Evolutionary conservation across 192 early-diverging fungal genomes (phyloP).

Genomic region (Mortierella alpina): DNA sequence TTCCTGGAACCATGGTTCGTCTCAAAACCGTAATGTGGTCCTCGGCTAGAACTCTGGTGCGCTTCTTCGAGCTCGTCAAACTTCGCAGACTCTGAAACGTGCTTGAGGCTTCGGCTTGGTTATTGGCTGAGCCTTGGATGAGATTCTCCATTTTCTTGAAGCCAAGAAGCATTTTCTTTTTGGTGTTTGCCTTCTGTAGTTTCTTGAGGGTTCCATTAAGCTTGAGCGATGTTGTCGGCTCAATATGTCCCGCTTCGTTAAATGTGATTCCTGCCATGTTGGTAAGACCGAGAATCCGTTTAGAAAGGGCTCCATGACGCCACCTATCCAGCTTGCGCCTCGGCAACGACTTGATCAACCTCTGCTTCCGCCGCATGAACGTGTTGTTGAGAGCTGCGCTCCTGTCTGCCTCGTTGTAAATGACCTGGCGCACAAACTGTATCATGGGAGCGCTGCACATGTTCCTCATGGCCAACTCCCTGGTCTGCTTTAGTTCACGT

Average conservation of each 20-base stretch:
- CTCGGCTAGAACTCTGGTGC: conserved; percentile 11
- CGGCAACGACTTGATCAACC: conserved; percentile 7
- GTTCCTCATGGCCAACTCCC: conserved; percentile 23
- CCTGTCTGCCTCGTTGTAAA: conserved; percentile 24
- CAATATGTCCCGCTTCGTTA: conserved; percentile 49
- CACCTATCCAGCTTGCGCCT: conserved; percentile 10
- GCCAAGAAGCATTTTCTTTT: not conserved
- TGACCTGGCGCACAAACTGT: conserved; percentile 27
- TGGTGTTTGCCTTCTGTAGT: conserved; percentile 10
- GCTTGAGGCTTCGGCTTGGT: not conserved
- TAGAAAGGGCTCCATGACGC: conserved; percentile 2
- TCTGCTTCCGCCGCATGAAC: conserved; percentile 11
- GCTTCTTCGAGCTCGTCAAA: conserved; percentile 21
- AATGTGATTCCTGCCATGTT: conserved; percentile 16
- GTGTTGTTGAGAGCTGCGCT: conserved; percentile 14
- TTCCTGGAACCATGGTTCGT: conserved; percentile 41
- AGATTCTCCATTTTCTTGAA: conserved; percentile 9
- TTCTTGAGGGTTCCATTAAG: not conserved
- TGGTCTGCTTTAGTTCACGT: conserved; percentile 4
- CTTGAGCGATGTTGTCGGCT: conserved; percentile 6
- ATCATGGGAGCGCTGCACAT: conserved; percentile 32
- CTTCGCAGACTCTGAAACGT: conserved; percentile 36
- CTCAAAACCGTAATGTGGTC: conserved; percentile 39
- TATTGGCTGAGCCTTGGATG: not conserved
- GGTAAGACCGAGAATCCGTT: conserved; percentile 11